Percentiles rank a stretch among this genome's conserved stretches.
These are phyloP conservation scores for Ustilaginoidea virens DNA, from an alignment of 2,329 filamentous ascomycete genomes.

Conservation along the genomic window DNA sequence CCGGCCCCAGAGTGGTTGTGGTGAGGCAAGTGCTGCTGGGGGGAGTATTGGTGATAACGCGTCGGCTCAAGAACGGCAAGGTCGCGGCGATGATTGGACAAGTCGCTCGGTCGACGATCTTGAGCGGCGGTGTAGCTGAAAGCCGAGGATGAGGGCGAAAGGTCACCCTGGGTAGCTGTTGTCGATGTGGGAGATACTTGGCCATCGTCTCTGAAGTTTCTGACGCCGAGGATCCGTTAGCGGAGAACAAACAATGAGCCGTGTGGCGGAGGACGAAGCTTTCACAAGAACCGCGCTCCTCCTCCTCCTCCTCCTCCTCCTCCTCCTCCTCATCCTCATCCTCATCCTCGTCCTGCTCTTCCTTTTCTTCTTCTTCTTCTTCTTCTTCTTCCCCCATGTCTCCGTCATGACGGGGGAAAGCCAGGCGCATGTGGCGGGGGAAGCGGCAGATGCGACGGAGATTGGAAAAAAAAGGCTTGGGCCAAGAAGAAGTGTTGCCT, in stretches of 20 bases:
- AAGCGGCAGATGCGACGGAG: too few species aligned
- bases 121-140: constrained; percentile 26
- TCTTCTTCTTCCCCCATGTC: too few species aligned
- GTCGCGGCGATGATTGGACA: constrained; percentile 57
- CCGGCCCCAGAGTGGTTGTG: constrained; percentile 31
- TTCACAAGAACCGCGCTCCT: too few species aligned
- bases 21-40: constrained; percentile 40
- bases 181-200: constrained; percentile 36
- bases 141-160: constrained; percentile 30
- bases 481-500: too few species aligned
- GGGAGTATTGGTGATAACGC: constrained; percentile 28
- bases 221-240: constrained; percentile 6
- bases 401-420: too few species aligned
- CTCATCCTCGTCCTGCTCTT: too few species aligned
- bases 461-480: not conserved
- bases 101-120: constrained; percentile 43
- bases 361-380: too few species aligned
- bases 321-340: too few species aligned
- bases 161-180: constrained; percentile 25
- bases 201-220: constrained; percentile 19
- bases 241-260: not conserved
- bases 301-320: too few species aligned
- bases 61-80: constrained; percentile 51
- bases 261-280: too few species aligned
- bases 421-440: too few species aligned